Conservation (phyloP, 805 yeast species). For the Saccharomycopsis oosterbeekiorum region DNA sequence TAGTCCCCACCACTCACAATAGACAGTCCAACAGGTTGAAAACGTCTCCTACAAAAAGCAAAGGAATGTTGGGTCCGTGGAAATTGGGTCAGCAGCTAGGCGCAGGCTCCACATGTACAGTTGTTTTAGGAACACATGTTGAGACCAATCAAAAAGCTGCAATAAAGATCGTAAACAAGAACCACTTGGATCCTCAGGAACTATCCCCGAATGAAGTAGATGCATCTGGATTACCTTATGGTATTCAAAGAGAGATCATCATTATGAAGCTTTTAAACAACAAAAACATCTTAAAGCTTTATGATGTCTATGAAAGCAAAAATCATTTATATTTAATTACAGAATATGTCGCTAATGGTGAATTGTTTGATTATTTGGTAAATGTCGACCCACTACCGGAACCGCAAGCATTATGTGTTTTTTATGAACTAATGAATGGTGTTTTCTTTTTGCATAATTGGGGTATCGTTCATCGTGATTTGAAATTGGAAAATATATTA, state of each 20-base stretch:
- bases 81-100: slow-evolving; percentile 69
- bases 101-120: slow-evolving; percentile 77
- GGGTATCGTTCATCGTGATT: slow-evolving; percentile 73
- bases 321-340: slow-evolving; percentile 73
- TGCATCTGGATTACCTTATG: slow-evolving; percentile 73
- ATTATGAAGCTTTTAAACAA: slow-evolving; percentile 94
- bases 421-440: slow-evolving; percentile 68
- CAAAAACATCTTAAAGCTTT: slow-evolving; percentile 84
- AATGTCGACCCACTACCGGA: slow-evolving; percentile 63
- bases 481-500: slow-evolving; percentile 71
- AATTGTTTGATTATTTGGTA: slow-evolving; percentile 65
- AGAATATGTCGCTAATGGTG: slow-evolving; percentile 87
- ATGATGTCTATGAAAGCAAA: slow-evolving; percentile 97
- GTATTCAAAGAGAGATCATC: slow-evolving; percentile 93
- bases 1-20: slow-evolving; percentile 28
- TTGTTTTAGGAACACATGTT: slow-evolving; percentile 60
- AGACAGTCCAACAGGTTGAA: slow-evolving; percentile 27
- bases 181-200: slow-evolving; percentile 32
- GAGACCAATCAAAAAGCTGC: slow-evolving; percentile 71
- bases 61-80: slow-evolving; percentile 67
- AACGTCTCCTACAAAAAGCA: slow-evolving; percentile 26
- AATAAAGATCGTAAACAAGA: slow-evolving; percentile 71
- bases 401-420: slow-evolving; percentile 64
- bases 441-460: slow-evolving; percentile 74
- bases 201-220: slow-evolving; percentile 29